A percentile compares a stretch with the other conserved stretches of the same genome.
Conservation (phyloP, 805 yeast genomes). For the Kodamaea sagamina region DNA sequence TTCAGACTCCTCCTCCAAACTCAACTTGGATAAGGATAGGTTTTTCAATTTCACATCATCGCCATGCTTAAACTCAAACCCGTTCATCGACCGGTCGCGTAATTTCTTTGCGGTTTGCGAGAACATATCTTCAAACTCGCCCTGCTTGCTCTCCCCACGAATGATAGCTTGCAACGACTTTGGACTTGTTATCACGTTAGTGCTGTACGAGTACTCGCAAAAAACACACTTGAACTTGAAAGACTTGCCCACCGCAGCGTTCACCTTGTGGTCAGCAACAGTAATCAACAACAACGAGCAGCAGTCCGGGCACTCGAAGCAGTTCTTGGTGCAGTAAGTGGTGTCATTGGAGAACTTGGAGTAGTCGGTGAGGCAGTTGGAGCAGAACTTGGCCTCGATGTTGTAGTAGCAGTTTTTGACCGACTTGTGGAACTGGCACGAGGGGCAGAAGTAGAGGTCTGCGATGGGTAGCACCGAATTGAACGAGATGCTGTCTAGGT, state of each 20-base stretch:
- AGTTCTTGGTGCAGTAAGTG: slow-evolving; percentile 36
- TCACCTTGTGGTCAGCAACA: slow-evolving; percentile 17
- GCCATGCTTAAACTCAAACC: neutral
- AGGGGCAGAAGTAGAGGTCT: slow-evolving; percentile 38
- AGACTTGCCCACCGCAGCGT: slow-evolving; percentile 28
- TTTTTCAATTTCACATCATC: slow-evolving; percentile 9
- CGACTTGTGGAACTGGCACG: slow-evolving; percentile 35
- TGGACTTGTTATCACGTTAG: slow-evolving; percentile 43
- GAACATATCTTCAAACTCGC: slow-evolving; percentile 1
- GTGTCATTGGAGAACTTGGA: slow-evolving; percentile 22
- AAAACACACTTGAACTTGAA: slow-evolving; percentile 41
- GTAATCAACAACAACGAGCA: slow-evolving; percentile 27
- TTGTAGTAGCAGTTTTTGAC: slow-evolving; percentile 26
- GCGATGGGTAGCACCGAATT: slow-evolving; percentile 20
- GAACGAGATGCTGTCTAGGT: slow-evolving; percentile 11
- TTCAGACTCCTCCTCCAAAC: neutral
- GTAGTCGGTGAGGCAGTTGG: slow-evolving; percentile 40
- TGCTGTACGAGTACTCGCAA: slow-evolving; percentile 37
- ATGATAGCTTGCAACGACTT: slow-evolving; percentile 37
- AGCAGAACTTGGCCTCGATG: slow-evolving; percentile 35
- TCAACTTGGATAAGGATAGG: slow-evolving; percentile 14
- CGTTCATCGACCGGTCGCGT: neutral
- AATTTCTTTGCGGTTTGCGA: slow-evolving; percentile 4
- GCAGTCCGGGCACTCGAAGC: slow-evolving; percentile 43
- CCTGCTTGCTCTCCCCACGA: slow-evolving; percentile 14